A percentile compares a stretch with the other conserved stretches of the same genome.
phyloP scores from a whole-genome alignment of 495 filamentous ascomycete species.

The Aspergillus biplanus region DNA sequence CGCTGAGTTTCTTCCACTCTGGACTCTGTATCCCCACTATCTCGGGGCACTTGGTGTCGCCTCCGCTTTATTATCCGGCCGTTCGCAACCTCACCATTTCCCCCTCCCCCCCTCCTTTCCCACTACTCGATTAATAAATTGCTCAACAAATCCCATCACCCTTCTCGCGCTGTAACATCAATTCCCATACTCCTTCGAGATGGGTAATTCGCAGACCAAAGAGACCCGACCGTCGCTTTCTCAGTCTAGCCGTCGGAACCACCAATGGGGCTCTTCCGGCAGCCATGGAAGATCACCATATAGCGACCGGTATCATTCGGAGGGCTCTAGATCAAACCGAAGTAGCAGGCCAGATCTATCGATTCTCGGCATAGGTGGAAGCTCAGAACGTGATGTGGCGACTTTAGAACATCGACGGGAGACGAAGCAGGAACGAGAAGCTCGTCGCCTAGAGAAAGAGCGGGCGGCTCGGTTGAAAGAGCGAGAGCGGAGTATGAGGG shows the following conservation, averaged over 20 bases:
- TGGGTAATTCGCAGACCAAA: constrained; percentile 67
- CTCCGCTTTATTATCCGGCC: constrained; percentile 29
- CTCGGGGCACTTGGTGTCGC: constrained; percentile 19
- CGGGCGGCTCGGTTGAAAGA: constrained; percentile 73
- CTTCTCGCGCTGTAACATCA: constrained; percentile 10
- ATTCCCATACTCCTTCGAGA: constrained; percentile 28
- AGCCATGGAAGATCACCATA: constrained; percentile 40
- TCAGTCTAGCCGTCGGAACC: constrained; percentile 35
- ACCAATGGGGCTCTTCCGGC: constrained; percentile 44
- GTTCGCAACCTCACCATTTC: constrained; percentile 21
- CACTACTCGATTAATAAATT: constrained; percentile 12
- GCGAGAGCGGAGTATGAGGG: constrained; percentile 87
- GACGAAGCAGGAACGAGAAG: constrained; percentile 90
- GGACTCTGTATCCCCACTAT: constrained; percentile 18
- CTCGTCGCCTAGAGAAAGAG: constrained; percentile 82
- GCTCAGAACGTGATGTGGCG: constrained; percentile 45
- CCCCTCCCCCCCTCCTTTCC: constrained; percentile 4
- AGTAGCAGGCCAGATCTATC: constrained; percentile 60
- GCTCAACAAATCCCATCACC: not conserved
- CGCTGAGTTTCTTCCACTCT: constrained; percentile 7
- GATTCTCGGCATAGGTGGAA: constrained; percentile 55
- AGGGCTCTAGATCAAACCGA: constrained; percentile 49
- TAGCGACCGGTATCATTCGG: constrained; percentile 38
- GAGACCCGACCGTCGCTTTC: constrained; percentile 51
- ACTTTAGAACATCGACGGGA: constrained; percentile 66